A percentile compares a stretch with the other conserved stretches of the same genome.
These are phyloP conservation scores for Wickerhamomyces sp. DNA, from an alignment of 1,139 yeast species.

Conservation along the genomic window DNA sequence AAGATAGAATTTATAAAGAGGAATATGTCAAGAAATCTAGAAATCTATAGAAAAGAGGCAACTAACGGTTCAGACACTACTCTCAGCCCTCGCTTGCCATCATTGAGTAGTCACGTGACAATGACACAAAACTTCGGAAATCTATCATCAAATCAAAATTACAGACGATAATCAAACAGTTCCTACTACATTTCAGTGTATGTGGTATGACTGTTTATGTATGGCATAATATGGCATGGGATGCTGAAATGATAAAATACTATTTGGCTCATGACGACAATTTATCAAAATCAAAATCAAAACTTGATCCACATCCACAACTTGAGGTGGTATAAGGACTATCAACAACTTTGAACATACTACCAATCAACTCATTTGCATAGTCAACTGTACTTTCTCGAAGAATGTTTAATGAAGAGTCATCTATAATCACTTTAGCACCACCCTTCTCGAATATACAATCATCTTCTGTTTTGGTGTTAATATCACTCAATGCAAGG, in stretches of 20 bases:
- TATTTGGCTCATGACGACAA: neutral
- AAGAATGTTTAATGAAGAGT: conserved; percentile 71
- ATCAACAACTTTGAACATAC: conserved; percentile 86
- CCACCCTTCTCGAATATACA: conserved; percentile 62
- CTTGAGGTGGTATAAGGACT: conserved; percentile 88
- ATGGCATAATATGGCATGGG: neutral
- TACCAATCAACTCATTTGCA: conserved; percentile 89
- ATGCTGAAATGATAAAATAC: too few species aligned
- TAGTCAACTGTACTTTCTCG: conserved; percentile 87
- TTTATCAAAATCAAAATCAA: conserved; percentile 50
- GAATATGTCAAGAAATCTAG: too few species aligned
- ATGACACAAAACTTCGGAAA: too few species aligned
- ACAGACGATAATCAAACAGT: too few species aligned
- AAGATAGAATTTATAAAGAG: too few species aligned
- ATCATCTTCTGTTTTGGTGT: conserved; percentile 35
- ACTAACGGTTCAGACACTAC: too few species aligned
- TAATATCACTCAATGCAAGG: conserved; percentile 43
- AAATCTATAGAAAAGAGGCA: too few species aligned
- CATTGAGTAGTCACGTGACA: too few species aligned
- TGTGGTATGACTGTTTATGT: neutral
- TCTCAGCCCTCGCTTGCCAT: too few species aligned
- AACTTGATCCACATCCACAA: conserved; percentile 96
- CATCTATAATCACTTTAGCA: conserved; percentile 74
- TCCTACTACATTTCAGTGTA: too few species aligned
- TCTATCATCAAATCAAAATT: too few species aligned